phyloP scores from a whole-genome alignment of 768 basidiomycete species.

The Vararia minispora region DNA sequence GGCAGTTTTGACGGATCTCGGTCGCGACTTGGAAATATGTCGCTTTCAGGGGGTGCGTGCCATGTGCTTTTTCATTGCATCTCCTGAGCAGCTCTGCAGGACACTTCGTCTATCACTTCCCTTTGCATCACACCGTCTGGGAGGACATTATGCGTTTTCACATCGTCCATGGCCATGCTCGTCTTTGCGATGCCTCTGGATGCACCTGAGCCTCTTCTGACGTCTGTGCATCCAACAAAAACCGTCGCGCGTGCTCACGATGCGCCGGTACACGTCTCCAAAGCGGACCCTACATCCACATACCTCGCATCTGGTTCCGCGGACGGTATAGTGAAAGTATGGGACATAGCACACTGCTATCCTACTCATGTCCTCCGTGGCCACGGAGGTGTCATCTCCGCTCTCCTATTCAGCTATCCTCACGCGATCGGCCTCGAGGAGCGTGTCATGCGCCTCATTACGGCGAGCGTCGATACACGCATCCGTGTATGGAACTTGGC shows the following conservation, averaged over 20 bases:
- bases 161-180: constrained; percentile 68
- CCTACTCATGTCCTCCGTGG: constrained; percentile 93
- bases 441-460: constrained; percentile 68
- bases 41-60: constrained; percentile 74
- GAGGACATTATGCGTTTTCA: constrained; percentile 68
- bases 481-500: constrained; percentile 89
- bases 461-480: constrained; percentile 85
- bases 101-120: constrained; percentile 74
- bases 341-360: constrained; percentile 81
- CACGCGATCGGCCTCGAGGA: constrained; percentile 31
- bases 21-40: constrained; percentile 63
- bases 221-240: constrained; percentile 56
- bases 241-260: constrained; percentile 81
- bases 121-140: constrained; percentile 72
- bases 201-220: constrained; percentile 29
- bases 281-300: constrained; percentile 73
- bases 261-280: constrained; percentile 87
- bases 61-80: constrained; percentile 1
- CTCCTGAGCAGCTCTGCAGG: constrained; percentile 34
- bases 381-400: constrained; percentile 95
- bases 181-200: constrained; percentile 67
- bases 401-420: constrained; percentile 76
- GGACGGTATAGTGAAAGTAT: constrained; percentile 95
- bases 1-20: constrained; percentile 72
- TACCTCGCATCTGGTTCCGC: constrained; percentile 94